Evolutionary conservation across 2,329 filamentous ascomycete genomes (phyloP), one percentile per base, ranked within the genome.

Genomic region (Ascochyta koolunga): DNA sequence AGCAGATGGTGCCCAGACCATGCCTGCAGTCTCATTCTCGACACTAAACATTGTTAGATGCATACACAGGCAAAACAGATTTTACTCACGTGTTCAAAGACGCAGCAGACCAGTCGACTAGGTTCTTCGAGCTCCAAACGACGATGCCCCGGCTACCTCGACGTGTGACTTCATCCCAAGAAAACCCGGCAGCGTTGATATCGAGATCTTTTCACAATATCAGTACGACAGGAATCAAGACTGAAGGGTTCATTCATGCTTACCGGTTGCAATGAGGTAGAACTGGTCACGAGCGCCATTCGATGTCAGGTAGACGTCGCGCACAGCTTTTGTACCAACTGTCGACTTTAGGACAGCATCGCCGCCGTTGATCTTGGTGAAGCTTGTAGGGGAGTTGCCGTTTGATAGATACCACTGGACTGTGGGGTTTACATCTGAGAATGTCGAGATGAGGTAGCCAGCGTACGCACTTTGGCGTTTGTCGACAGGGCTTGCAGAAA

Each of bases 281-380:
- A 42, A 58, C n/a, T 52, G 48, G 8, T 52, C 21, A 5, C 50
- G 46, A 15, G 38, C 50, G 13, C 49, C 38, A 6, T 58, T 56
- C 9, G 50, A 41, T 16, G 46, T 25, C n/a, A 60, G 27, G 4
- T 47, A 60, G 6, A 58, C 40, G 32, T 60, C 57, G 11, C 57
- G 50, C 11, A 60, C 57, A 31, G 45, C 54, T n/a, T 58, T 57
- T 1, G 51, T 56, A 5, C 57, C 57, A 8, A 60, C 50, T 1
- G 54, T 57, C 15, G 57, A 56, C 11, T 45, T 45, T 9, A 60
- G 39, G 18, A 60, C 46, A 4, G 54, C 22, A 9, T 58, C 48
- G 15, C 57, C 57, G 4, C 42, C 44, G 29, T 58, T 60, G 24
- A 60, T 38, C 15, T 46, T 48, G 15, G 36, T 51, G 25, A 60